phyloP scores from a whole-genome alignment of 176 grass and related monocot genomes.

The Cymbopogon citratus region DNA sequence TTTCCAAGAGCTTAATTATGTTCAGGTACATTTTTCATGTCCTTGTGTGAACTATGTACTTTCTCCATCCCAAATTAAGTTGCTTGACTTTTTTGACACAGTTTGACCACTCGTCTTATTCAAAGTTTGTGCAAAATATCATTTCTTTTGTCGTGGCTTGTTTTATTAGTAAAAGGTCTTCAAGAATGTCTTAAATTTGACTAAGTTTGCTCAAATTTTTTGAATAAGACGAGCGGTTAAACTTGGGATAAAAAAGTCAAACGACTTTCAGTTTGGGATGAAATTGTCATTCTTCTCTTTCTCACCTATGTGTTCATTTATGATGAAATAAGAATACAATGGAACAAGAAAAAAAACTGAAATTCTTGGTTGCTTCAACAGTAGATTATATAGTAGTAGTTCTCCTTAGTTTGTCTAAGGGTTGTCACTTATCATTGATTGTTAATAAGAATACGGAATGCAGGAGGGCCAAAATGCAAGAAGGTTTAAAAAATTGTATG shows the following conservation, averaged over 20 bases:
- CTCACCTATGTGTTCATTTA: background rate
- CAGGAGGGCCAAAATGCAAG: slow-evolving; percentile 96
- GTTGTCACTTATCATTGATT: slow-evolving; percentile 8
- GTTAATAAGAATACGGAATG: background rate
- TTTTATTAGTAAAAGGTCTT: no score
- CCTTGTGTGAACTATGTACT: background rate
- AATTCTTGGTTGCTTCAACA: background rate
- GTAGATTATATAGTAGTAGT: background rate
- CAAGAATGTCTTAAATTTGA: no score
- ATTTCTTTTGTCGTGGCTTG: no score
- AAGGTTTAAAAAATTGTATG: slow-evolving; percentile 91
- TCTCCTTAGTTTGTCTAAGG: background rate
- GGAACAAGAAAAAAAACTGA: background rate
- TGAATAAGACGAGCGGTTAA: no score
- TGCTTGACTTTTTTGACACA: no score
- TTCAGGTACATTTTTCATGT: slow-evolving; percentile 61
- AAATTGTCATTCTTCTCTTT: no score
- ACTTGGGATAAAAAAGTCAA: no score
- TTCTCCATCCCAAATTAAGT: no score
- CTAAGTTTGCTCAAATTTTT: no score
- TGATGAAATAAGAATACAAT: background rate
- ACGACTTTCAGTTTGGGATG: no score
- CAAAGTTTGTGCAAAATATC: no score
- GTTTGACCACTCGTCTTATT: no score
- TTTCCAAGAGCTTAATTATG: slow-evolving; percentile 98